Percentiles rank a stretch among this genome's conserved stretches.
phyloP scores from a whole-genome alignment of 768 basidiomycete genomes.

The Cytidiella melzeri region DNA sequence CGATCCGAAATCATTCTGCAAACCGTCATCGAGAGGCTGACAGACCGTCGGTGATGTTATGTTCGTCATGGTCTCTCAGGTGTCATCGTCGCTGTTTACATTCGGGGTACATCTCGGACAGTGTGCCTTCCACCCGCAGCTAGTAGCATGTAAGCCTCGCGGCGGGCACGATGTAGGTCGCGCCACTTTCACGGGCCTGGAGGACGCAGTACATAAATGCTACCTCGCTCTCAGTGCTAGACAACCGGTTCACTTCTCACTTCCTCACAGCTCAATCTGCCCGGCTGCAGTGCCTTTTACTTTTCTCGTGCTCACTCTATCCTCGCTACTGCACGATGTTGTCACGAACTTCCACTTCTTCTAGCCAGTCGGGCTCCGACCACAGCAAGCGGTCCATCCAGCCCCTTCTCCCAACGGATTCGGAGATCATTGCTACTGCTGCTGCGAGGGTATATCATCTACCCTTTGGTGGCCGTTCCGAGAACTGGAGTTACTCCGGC shows the following conservation, averaged over 20 bases:
- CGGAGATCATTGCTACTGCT: conserved; percentile 44
- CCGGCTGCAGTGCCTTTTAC: no score
- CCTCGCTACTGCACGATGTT: conserved; percentile 4
- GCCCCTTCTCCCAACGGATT: conserved; percentile 19
- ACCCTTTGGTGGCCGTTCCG: conserved; percentile 38
- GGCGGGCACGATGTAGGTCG: not conserved
- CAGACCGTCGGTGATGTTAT: no score
- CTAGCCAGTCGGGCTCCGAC: conserved; percentile 7
- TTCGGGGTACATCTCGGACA: no score
- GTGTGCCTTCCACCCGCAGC: not conserved
- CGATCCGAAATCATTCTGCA: no score
- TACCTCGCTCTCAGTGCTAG: not conserved
- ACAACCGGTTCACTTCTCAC: not conserved
- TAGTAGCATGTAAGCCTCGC: not conserved
- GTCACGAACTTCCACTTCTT: conserved; percentile 7
- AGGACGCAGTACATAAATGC: not conserved
- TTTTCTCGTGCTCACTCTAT: not conserved
- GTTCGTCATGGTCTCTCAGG: no score
- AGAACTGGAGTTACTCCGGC: conserved; percentile 55
- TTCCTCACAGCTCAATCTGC: not conserved
- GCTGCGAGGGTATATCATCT: conserved; percentile 58
- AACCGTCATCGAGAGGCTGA: no score
- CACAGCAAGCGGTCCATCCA: conserved; percentile 17
- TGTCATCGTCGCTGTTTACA: no score
- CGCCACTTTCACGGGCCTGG: not conserved